Base-by-base conservation (phyloP, 108 stramenopile genomes). In the Pinguiococcus pyrenoidosus region DNA sequence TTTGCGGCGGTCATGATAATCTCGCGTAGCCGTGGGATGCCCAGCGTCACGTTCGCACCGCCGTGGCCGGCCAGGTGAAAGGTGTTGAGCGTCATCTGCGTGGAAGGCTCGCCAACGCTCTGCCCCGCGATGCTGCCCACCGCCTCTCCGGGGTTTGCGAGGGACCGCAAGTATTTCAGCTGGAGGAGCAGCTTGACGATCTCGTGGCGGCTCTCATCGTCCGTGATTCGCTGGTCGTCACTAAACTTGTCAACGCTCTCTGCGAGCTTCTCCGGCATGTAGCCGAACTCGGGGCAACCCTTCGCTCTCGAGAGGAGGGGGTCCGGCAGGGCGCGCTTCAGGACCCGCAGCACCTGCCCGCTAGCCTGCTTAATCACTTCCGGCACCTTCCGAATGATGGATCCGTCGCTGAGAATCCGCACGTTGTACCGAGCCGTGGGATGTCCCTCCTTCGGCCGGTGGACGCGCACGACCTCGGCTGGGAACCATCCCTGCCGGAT, bases 21-120 rank as follows among this genome's bases (percentile, higher is more conserved):
- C 74, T 99, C 98, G 17, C 98, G 70, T 12, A 99, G 57, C 26
- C 98, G 85, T 21, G 98, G 98, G 52, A 99, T 99, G 32, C 98
- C 96, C 20, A 99, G 73, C 10, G 98, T 99, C 38, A 99, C 98
- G 69, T 99, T 99, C 7, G 92, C 98, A 32, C 93, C 98, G 29
- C 93, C 89, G 46, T 76, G 74, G 25, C 98, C 98, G 25, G 98
- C 98, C 32, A 99, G 68, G 49, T 99, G 98, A 58, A 99, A 99
- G 4, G 98, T 99, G 69, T 99, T 99, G 8, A 99, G 80, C 10
- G 98, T 99, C 98, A 99, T 99, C 59, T 99, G 98, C 5, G 98
- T 99, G 13, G 93, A 96, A 2, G 98, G 98, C 63, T 99, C 98
- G 8, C 63, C 98, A 40, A 92, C 69, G 10, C 76, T 78, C 62